Percentiles rank a stretch among this genome's conserved stretches.
Conservation (phyloP, 331 rosid genomes). For the Acacia concinna region DNA sequence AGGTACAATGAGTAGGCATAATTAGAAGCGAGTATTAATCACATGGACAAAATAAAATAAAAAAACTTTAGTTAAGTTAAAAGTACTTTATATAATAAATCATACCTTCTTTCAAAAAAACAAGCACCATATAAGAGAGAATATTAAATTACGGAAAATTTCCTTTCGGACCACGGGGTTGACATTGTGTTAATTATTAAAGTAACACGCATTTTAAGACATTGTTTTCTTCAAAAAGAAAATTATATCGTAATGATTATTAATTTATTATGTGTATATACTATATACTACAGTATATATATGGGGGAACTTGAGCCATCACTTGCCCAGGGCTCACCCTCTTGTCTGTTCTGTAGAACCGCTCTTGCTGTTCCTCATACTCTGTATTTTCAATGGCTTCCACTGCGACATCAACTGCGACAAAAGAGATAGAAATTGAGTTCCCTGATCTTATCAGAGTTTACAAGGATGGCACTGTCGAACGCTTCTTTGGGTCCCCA, state of each 20-base stretch:
- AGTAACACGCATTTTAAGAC: neutral
- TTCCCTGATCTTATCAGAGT: conserved; percentile 46
- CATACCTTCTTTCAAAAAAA: too few relatives aligned
- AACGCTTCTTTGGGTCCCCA: conserved; percentile 54
- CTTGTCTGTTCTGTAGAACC: neutral
- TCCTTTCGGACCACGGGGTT: neutral
- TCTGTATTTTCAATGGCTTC: conserved; percentile 37
- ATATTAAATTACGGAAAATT: neutral
- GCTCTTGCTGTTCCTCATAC: neutral
- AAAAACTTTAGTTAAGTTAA: too few relatives aligned
- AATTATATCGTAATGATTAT: too few relatives aligned
- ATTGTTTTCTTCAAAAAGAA: too few relatives aligned
- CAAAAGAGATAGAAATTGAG: conserved; percentile 47
- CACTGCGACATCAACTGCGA: neutral
- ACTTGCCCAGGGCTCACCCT: neutral
- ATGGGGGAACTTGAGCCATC: neutral
- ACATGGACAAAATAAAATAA: too few relatives aligned
- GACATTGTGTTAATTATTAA: too few relatives aligned
- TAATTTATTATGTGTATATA: too few relatives aligned
- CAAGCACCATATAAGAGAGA: too few relatives aligned
- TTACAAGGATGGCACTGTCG: conserved; percentile 61
- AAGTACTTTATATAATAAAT: too few relatives aligned
- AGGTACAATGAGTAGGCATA: too few relatives aligned
- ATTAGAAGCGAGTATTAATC: too few relatives aligned
- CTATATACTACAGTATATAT: too few relatives aligned